Conservation (phyloP, 2,329 filamentous ascomycete species). For the Penicillium sp. region DNA sequence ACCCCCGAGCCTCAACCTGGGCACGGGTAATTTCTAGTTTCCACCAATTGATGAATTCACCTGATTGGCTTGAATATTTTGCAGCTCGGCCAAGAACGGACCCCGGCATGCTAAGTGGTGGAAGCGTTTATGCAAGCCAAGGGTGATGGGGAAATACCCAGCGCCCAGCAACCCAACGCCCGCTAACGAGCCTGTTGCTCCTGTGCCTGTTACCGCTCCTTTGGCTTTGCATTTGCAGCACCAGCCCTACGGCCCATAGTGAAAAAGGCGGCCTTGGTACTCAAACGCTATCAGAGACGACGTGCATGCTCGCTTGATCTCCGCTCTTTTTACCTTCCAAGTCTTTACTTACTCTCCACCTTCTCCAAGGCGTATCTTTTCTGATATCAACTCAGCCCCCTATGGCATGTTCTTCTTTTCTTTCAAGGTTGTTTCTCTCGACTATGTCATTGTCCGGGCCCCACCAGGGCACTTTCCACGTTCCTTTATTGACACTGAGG, state of each 20-base stretch:
- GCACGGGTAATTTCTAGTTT: neutral
- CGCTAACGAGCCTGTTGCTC: neutral
- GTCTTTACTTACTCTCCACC: neutral
- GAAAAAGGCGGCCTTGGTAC: conserved; percentile 6
- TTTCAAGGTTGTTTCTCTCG: neutral
- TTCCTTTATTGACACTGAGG: neutral
- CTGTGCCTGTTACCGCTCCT: conserved; percentile 8
- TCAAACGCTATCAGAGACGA: neutral
- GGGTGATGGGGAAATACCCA: neutral
- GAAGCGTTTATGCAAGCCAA: conserved; percentile 2
- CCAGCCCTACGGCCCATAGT: conserved; percentile 11
- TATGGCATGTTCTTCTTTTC: neutral
- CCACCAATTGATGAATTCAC: neutral
- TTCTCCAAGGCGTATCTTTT: neutral
- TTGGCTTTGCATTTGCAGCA: conserved; percentile 2
- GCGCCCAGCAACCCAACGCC: neutral
- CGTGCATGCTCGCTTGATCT: neutral
- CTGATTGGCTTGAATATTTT: conserved; percentile 4
- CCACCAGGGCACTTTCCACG: neutral
- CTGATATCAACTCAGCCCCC: neutral
- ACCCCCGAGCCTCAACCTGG: conserved; percentile 10
- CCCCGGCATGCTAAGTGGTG: conserved; percentile 1
- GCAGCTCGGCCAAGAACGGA: conserved; percentile 1
- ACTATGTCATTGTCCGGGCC: neutral
- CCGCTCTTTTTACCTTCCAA: neutral